Evolutionary conservation across 306 rosid genomes (phyloP).

Genomic region (Boehmeria nivea): DNA sequence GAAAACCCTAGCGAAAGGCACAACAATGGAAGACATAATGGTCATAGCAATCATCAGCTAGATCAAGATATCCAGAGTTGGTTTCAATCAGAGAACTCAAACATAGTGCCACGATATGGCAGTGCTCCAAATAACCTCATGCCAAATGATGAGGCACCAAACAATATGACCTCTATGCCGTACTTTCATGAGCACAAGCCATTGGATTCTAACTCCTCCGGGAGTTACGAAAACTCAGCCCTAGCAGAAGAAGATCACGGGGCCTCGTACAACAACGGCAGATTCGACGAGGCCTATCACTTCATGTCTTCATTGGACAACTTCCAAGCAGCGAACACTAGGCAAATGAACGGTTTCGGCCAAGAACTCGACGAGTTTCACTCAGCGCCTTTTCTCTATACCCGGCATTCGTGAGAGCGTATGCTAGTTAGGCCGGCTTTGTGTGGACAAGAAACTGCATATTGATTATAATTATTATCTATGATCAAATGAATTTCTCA

Average conservation of each 20-base stretch:
- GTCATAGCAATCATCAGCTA: neutral
- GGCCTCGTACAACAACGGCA: constrained; percentile 18
- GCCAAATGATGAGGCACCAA: too few relatives aligned
- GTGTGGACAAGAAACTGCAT: neutral
- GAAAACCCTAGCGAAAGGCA: constrained; percentile 50
- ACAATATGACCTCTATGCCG: too few relatives aligned
- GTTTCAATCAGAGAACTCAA: constrained; percentile 47
- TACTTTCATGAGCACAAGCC: constrained; percentile 19
- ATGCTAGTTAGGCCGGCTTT: neutral
- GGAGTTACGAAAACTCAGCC: constrained; percentile 35
- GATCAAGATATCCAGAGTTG: constrained; percentile 46
- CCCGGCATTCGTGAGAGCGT: constrained; percentile 13
- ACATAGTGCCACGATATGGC: constrained; percentile 27
- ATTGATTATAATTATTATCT: neutral
- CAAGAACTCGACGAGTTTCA: constrained; percentile 47
- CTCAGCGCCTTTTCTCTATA: constrained; percentile 46
- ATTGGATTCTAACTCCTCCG: constrained; percentile 33
- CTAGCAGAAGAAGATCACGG: constrained; percentile 33
- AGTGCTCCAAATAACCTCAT: neutral
- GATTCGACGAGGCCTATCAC: constrained; percentile 47
- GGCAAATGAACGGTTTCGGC: constrained; percentile 37
- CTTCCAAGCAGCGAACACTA: constrained; percentile 28
- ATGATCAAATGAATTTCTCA: constrained; percentile 1
- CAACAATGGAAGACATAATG: constrained; percentile 20
- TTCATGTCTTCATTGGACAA: constrained; percentile 39